Evolutionary conservation across 2,329 filamentous ascomycete species (phyloP).

Genomic region (Cordyceps javanica): DNA sequence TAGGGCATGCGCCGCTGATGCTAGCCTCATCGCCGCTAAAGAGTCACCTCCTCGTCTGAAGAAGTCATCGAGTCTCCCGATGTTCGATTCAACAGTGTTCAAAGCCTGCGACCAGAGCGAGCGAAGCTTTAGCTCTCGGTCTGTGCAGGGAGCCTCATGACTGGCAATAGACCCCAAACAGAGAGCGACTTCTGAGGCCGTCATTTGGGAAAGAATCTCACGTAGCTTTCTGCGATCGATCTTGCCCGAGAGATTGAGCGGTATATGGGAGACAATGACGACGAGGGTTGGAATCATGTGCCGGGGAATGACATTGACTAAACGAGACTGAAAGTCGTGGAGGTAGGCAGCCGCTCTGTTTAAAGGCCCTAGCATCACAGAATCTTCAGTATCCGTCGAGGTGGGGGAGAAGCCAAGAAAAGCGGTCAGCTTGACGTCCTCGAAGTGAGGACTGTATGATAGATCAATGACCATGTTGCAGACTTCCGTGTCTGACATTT

Average conservation of each 20-base stretch:
- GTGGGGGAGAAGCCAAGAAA: background rate
- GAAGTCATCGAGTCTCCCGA: conserved; percentile 29
- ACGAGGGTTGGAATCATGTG: background rate
- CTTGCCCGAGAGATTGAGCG: background rate
- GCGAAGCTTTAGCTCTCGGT: conserved; percentile 12
- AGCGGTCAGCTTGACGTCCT: background rate
- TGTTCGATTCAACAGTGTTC: conserved; percentile 24
- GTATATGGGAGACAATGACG: background rate
- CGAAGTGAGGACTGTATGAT: background rate
- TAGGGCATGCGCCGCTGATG: conserved; percentile 29
- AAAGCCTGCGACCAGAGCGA: conserved; percentile 36
- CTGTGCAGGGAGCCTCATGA: background rate
- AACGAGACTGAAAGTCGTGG: background rate
- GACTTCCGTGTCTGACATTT: background rate
- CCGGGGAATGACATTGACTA: background rate
- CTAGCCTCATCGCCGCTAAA: conserved; percentile 36
- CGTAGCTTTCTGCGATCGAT: background rate
- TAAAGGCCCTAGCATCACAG: background rate
- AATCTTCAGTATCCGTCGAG: background rate
- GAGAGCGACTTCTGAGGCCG: background rate
- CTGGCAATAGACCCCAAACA: background rate
- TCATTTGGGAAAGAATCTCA: background rate
- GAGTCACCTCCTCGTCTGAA: conserved; percentile 37
- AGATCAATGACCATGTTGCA: background rate
- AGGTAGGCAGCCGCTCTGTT: background rate